Conservation (phyloP, 2,329 filamentous ascomycete species). For the Xylariaceae sp. region DNA sequence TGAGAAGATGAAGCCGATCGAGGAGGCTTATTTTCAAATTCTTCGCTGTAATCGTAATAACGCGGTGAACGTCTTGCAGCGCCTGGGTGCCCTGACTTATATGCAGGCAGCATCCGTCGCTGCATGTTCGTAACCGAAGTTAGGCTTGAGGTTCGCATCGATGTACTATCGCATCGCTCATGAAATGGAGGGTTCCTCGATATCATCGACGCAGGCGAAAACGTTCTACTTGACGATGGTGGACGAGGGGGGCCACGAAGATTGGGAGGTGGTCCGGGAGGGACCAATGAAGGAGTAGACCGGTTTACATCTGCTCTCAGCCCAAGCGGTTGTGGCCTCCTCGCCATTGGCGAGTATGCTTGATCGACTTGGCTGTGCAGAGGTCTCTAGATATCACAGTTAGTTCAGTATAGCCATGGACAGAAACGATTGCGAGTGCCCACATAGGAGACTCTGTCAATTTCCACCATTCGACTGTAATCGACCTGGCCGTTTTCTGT, state of each 20-base stretch:
- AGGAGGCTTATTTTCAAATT: slow-evolving; percentile 37
- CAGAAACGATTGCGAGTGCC: slow-evolving; percentile 16
- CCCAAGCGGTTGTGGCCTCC: slow-evolving; percentile 37
- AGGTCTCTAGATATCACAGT: slow-evolving; percentile 37
- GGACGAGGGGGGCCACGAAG: slow-evolving; percentile 22
- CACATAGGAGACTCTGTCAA: slow-evolving; percentile 45
- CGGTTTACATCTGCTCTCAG: slow-evolving; percentile 38
- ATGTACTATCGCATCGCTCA: slow-evolving; percentile 33
- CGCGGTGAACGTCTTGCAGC: slow-evolving; percentile 30
- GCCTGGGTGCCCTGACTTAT: slow-evolving; percentile 23
- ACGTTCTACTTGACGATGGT: slow-evolving; percentile 27
- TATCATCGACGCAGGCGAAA: slow-evolving; percentile 35
- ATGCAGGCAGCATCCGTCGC: slow-evolving; percentile 27
- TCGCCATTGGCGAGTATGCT: slow-evolving; percentile 33
- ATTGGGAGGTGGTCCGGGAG: slow-evolving; percentile 19
- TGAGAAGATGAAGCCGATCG: slow-evolving; percentile 17
- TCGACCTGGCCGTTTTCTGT: slow-evolving; percentile 44
- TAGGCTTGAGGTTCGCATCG: slow-evolving; percentile 43
- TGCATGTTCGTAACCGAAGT: slow-evolving; percentile 49
- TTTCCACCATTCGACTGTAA: slow-evolving; percentile 47
- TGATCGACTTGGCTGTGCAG: slow-evolving; percentile 40
- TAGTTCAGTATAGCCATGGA: slow-evolving; percentile 7
- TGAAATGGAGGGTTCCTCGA: slow-evolving; percentile 31
- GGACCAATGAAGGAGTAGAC: slow-evolving; percentile 38
- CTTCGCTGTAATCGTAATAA: slow-evolving; percentile 52